Percentiles rank a stretch among this genome's conserved stretches.
These are phyloP conservation scores for Termitomyces sp. DNA, from an alignment of 768 basidiomycete species.

Conservation along the genomic window DNA sequence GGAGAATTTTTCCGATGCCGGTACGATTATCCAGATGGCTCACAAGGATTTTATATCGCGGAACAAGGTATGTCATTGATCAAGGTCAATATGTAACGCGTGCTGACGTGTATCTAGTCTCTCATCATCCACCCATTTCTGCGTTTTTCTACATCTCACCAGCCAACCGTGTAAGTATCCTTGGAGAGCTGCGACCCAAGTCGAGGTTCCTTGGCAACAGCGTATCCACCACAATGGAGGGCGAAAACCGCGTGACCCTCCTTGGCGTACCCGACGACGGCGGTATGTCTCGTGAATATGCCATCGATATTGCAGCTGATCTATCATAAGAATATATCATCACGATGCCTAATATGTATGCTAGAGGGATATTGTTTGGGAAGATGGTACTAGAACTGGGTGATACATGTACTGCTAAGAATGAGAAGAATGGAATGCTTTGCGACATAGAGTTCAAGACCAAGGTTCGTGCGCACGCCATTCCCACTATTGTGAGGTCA, in stretches of 20 bases:
- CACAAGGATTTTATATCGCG: constrained; percentile 92
- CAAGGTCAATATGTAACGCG: not conserved
- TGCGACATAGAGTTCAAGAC: constrained; percentile 97
- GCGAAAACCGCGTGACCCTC: constrained; percentile 85
- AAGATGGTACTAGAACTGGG: constrained; percentile 97
- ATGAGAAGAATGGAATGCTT: constrained; percentile 68
- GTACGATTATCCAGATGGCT: constrained; percentile 88
- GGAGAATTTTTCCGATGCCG: constrained; percentile 98
- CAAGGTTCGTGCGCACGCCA: constrained; percentile 53
- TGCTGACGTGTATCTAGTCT: constrained; percentile 52
- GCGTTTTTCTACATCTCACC: constrained; percentile 97
- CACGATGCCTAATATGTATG: constrained; percentile 99
- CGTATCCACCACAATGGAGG: constrained; percentile 95
- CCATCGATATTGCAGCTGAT: constrained; percentile 1
- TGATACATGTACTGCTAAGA: constrained; percentile 82
- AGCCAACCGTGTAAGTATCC: constrained; percentile 79
- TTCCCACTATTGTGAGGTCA: not conserved
- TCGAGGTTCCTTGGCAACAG: constrained; percentile 96
- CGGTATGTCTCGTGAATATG: constrained; percentile 46
- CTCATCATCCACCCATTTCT: constrained; percentile 91
- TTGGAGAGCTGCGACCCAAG: constrained; percentile 94
- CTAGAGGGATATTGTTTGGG: constrained; percentile 81
- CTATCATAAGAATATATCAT: constrained; percentile 67
- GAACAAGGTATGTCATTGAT: constrained; percentile 71
- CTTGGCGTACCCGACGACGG: constrained; percentile 86